A percentile compares a stretch with the other conserved stretches of the same genome.
These are phyloP conservation scores for Pseudocercospora vitis DNA, from an alignment of 2,329 filamentous ascomycete species.

Conservation along the genomic window DNA sequence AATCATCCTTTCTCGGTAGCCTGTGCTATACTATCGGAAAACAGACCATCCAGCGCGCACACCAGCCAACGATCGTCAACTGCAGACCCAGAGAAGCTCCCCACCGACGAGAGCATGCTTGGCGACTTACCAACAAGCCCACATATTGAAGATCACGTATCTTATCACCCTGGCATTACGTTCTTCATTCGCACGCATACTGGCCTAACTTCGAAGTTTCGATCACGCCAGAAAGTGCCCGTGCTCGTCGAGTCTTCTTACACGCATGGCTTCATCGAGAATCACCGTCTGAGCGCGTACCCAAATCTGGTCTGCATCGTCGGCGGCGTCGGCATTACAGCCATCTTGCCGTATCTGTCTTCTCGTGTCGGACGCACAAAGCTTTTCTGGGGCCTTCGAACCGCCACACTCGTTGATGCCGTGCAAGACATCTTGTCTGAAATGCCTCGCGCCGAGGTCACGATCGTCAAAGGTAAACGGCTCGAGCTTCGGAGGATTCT, in stretches of 20 bases:
- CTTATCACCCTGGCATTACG: constrained; percentile 33
- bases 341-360: constrained; percentile 40
- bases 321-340: constrained; percentile 54
- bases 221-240: constrained; percentile 4
- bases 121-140: not conserved
- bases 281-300: constrained; percentile 4
- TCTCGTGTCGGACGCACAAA: constrained; percentile 39
- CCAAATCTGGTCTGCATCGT: constrained; percentile 46
- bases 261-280: constrained; percentile 19
- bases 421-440: constrained; percentile 15
- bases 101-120: constrained; percentile 3
- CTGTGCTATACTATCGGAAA: not conserved
- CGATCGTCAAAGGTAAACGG: constrained; percentile 39
- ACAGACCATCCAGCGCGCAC: not conserved
- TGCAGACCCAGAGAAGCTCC: constrained; percentile 7
- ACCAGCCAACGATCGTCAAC: not conserved
- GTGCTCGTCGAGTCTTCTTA: constrained; percentile 46
- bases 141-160: not conserved
- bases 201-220: constrained; percentile 40
- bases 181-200: constrained; percentile 41
- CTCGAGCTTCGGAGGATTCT: constrained; percentile 39
- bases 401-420: constrained; percentile 30
- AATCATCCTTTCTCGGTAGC: constrained; percentile 57
- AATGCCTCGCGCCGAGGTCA: constrained; percentile 30
- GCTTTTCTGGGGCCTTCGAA: constrained; percentile 41